Percentiles rank a stretch among this genome's conserved stretches.
Evolutionary conservation across 2,329 filamentous ascomycete species (phyloP).

Genomic region (Ambrosiella beaveri): DNA sequence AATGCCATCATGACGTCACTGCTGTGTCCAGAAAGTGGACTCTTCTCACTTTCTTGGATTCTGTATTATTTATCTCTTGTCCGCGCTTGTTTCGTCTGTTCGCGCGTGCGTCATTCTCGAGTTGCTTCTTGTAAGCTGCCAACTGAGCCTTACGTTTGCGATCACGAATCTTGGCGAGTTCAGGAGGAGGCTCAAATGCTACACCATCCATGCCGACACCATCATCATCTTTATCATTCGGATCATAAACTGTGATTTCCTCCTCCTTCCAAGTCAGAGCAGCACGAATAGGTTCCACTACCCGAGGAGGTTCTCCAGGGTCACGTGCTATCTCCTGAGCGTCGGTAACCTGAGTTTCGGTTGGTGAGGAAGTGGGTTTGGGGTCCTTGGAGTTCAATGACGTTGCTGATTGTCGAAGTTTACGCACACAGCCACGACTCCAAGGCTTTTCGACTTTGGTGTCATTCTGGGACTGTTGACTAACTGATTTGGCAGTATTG

Average conservation of each 20-base stretch:
- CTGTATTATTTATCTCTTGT: not conserved
- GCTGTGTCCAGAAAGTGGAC: constrained; percentile 8
- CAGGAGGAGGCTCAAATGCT: constrained; percentile 46
- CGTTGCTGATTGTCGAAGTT: not conserved
- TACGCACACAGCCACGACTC: constrained; percentile 1
- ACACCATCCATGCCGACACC: constrained; percentile 51
- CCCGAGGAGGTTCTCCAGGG: constrained; percentile 12
- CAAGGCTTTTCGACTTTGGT: not conserved
- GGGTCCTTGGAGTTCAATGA: not conserved
- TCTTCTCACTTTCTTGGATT: constrained; percentile 3
- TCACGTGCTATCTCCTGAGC: constrained; percentile 17
- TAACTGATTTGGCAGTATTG: not conserved
- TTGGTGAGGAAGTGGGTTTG: not conserved
- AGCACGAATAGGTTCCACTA: constrained; percentile 29
- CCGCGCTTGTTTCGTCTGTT: constrained; percentile 12
- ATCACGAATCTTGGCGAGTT: constrained; percentile 38
- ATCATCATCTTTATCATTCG: constrained; percentile 47
- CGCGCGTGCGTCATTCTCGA: constrained; percentile 42
- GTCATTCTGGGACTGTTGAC: not conserved
- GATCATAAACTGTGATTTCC: constrained; percentile 50
- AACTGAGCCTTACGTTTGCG: constrained; percentile 43
- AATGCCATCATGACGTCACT: not conserved
- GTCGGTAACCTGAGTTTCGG: not conserved
- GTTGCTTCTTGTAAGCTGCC: constrained; percentile 42
- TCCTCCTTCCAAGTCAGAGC: constrained; percentile 50